Evolutionary conservation across 192 early-diverging fungal genomes (phyloP).

Genomic region (Rhizoclosmatium sp.): DNA sequence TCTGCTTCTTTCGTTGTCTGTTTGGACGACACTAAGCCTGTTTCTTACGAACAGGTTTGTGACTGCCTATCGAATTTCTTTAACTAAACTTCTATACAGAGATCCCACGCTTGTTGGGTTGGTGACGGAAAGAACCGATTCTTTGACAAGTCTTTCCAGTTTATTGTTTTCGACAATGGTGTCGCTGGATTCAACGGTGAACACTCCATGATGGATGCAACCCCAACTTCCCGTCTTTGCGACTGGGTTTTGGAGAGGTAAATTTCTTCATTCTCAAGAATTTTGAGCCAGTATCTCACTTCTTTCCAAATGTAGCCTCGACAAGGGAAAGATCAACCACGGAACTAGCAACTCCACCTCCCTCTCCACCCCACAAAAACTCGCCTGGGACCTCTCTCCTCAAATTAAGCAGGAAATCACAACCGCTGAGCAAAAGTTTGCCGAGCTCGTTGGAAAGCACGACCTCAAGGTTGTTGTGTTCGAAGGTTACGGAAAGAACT

Average conservation of each 20-base stretch:
- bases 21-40: conserved; percentile 86
- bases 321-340: conserved; percentile 76
- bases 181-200: conserved; percentile 96
- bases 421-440: conserved; percentile 80
- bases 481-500: conserved; percentile 90
- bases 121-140: conserved; percentile 97
- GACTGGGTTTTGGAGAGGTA: conserved; percentile 75
- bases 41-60: conserved; percentile 83
- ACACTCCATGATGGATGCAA: conserved; percentile 90
- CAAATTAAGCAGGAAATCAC: conserved; percentile 68
- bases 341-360: conserved; percentile 59
- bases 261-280: background rate
- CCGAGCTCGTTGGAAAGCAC: conserved; percentile 78
- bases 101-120: conserved; percentile 89
- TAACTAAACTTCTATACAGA: background rate
- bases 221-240: conserved; percentile 85
- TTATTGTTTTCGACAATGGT: conserved; percentile 97
- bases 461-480: conserved; percentile 85
- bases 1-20: conserved; percentile 87
- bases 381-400: conserved; percentile 77
- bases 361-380: conserved; percentile 71
- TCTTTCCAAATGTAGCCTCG: conserved; percentile 44
- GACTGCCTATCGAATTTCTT: background rate
- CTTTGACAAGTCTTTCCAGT: conserved; percentile 97
- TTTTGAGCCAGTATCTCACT: background rate